Evolutionary conservation across 495 filamentous ascomycete genomes (phyloP).

Genomic region (Penicillium flavigenum): DNA sequence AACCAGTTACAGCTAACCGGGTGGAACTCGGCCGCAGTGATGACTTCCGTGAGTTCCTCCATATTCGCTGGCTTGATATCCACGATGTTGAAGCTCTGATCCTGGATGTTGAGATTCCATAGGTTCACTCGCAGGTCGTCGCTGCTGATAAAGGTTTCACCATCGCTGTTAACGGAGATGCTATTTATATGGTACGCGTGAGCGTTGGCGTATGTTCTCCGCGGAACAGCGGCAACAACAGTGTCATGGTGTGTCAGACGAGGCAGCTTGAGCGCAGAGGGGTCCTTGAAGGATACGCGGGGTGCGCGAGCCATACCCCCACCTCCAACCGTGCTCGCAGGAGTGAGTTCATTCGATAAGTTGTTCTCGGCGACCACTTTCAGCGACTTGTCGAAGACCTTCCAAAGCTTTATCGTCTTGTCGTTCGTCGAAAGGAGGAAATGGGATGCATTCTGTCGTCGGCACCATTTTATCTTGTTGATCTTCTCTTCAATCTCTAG

Average conservation of each 20-base stretch:
- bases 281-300: conserved; percentile 71
- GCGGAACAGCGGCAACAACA: conserved; percentile 92
- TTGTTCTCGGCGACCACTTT: conserved; percentile 99
- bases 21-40: conserved; percentile 97
- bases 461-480: conserved; percentile 99
- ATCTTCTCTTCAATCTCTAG: conserved; percentile 99
- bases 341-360: conserved; percentile 89
- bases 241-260: conserved; percentile 97
- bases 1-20: conserved; percentile 98
- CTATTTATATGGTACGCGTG: conserved; percentile 99
- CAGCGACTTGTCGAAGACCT: conserved; percentile 98
- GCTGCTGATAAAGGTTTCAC: conserved; percentile 98
- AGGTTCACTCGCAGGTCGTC: conserved; percentile 97
- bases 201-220: conserved; percentile 95
- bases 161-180: conserved; percentile 99
- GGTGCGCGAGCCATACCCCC: conserved; percentile 72
- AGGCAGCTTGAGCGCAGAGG: conserved; percentile 85
- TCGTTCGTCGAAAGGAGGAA: conserved; percentile 98
- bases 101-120: conserved; percentile 99
- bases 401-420: conserved; percentile 99
- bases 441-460: conserved; percentile 95
- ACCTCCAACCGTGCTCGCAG: conserved; percentile 67
- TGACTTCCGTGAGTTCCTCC: conserved; percentile 98
- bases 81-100: conserved; percentile 99
- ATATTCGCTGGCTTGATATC: conserved; percentile 99